A percentile compares a stretch with the other conserved stretches of the same genome.
Conservation (phyloP, 208 protist genomes). For the Plasmodiophora brassicae region DNA sequence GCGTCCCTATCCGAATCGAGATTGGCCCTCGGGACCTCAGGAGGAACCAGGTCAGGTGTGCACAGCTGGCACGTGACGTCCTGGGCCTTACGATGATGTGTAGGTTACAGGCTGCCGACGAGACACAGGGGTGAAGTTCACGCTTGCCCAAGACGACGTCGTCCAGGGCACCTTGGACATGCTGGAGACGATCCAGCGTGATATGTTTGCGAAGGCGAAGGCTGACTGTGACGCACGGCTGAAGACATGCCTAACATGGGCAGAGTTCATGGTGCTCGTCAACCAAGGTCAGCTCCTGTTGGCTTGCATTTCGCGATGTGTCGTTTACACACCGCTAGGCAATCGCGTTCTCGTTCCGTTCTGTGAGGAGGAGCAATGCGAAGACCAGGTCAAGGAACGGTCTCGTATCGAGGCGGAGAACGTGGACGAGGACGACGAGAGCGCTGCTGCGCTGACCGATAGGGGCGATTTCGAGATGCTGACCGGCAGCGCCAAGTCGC, state of each 20-base stretch:
- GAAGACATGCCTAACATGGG: constrained; percentile 31
- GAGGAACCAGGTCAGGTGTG: constrained; percentile 46
- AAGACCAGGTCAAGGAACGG: constrained; percentile 46
- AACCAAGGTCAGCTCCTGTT: not conserved
- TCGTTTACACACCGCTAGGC: too few species aligned
- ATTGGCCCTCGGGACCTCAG: constrained; percentile 91
- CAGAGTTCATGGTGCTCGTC: constrained; percentile 39
- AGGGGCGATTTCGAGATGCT: not conserved
- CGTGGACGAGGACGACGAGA: not conserved
- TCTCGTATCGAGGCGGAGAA: constrained; percentile 44
- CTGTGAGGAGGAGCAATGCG: constrained; percentile 47
- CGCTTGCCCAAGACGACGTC: not conserved
- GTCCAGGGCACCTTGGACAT: too few species aligned
- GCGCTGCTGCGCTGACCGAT: not conserved
- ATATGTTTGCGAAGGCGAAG: constrained; percentile 39
- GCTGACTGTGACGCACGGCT: not conserved
- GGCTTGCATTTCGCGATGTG: too few species aligned
- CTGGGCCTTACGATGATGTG: too few species aligned
- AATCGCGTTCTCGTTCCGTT: constrained; percentile 44
- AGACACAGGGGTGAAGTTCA: not conserved
- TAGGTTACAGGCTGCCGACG: not conserved
- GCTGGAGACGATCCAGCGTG: constrained; percentile 44
- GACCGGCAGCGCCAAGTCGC: constrained; percentile 49
- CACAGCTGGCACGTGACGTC: too few species aligned
- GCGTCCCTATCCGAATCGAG: constrained; percentile 91